These are phyloP conservation scores for Epichloe festucae DNA, from an alignment of 2,329 filamentous ascomycete genomes.

Conservation along the genomic window DNA sequence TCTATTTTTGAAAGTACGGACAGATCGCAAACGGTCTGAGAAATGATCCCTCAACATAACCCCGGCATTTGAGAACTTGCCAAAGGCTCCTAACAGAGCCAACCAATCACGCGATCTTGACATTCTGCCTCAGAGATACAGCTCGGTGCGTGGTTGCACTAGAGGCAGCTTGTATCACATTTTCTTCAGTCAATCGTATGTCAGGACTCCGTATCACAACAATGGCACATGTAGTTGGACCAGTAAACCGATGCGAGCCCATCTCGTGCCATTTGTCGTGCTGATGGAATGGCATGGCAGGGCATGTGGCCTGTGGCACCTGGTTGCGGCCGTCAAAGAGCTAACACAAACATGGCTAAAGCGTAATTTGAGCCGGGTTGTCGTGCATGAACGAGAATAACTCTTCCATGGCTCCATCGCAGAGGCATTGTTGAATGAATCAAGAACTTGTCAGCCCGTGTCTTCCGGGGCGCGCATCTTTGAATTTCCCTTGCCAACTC, in stretches of 20 bases:
- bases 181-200: too few species aligned
- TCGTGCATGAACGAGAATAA: slow-evolving; percentile 1
- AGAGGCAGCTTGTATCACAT: background rate
- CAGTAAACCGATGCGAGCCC: too few species aligned
- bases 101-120: too few species aligned
- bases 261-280: background rate
- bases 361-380: background rate
- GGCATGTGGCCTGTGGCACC: background rate
- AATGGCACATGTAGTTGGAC: too few species aligned
- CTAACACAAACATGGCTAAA: background rate
- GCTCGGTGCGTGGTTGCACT: background rate
- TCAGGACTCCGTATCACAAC: too few species aligned
- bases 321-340: background rate
- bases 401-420: background rate
- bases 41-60: too few species aligned
- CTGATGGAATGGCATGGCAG: background rate
- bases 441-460: background rate
- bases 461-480: background rate
- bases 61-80: too few species aligned
- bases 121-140: background rate
- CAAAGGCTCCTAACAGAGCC: too few species aligned
- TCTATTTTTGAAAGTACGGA: too few species aligned
- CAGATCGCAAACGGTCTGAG: too few species aligned
- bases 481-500: background rate
- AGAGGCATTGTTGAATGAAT: background rate